Percentiles rank a stretch among this genome's conserved stretches.
These are phyloP conservation scores for Taphrina communis DNA, from an alignment of 1,139 yeast species.

Conservation along the genomic window DNA sequence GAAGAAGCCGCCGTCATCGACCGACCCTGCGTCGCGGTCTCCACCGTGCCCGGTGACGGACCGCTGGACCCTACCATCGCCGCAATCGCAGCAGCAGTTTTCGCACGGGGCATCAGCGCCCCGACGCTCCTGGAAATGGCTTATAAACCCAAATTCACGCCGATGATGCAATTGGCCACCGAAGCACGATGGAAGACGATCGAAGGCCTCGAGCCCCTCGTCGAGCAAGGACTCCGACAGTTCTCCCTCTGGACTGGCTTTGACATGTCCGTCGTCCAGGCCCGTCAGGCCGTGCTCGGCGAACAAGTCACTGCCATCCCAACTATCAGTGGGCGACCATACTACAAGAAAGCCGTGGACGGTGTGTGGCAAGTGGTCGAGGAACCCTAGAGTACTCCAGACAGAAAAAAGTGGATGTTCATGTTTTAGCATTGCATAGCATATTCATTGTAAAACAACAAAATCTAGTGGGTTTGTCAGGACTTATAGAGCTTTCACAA, in stretches of 20 bases:
- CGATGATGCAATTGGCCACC: constrained; percentile 79
- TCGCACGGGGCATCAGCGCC: constrained; percentile 9
- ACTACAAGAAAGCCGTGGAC: constrained; percentile 3
- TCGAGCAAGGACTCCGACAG: constrained; percentile 89
- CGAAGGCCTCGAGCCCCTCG: constrained; percentile 89
- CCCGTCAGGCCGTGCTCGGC: constrained; percentile 25
- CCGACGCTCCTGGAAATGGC: constrained; percentile 77
- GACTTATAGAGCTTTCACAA: too few species aligned
- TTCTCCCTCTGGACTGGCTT: constrained; percentile 77
- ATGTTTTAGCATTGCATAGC: background rate
- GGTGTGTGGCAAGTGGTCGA: background rate
- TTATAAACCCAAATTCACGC: constrained; percentile 84
- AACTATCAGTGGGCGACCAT: background rate
- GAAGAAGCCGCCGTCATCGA: constrained; percentile 50
- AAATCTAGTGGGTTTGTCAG: too few species aligned
- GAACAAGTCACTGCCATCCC: constrained; percentile 2
- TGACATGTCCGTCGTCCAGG: constrained; percentile 13
- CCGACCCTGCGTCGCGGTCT: constrained; percentile 68
- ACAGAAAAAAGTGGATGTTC: background rate
- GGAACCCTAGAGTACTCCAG: background rate
- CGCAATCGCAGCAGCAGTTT: constrained; percentile 52
- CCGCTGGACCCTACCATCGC: constrained; percentile 66
- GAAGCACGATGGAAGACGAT: constrained; percentile 69
- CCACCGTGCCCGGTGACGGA: constrained; percentile 87
- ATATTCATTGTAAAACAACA: too few species aligned